Conservation (phyloP, 1,284 basidiomycete species). For the Ganoderma meredithae region DNA sequence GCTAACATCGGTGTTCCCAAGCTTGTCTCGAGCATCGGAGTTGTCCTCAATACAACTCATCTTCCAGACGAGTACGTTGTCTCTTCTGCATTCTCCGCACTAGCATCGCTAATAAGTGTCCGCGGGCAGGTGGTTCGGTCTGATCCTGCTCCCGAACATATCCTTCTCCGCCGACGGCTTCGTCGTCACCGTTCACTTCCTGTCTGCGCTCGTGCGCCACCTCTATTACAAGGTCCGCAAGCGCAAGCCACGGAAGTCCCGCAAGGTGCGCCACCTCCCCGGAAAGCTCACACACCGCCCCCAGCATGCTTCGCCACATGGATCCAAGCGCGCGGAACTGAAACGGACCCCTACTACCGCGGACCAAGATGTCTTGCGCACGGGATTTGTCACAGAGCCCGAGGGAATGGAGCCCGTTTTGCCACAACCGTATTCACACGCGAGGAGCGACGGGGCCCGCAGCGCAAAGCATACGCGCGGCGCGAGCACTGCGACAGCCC, state of each 20-base stretch:
- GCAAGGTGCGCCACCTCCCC: not conserved
- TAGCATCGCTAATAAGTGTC: not conserved
- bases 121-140: conserved; percentile 64
- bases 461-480: not conserved
- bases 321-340: not conserved
- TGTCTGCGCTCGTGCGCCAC: conserved; percentile 23
- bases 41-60: conserved; percentile 49
- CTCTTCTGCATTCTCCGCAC: not conserved
- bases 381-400: not conserved
- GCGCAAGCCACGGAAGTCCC: not conserved
- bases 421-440: not conserved
- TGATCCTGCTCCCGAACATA: conserved; percentile 69
- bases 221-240: not conserved
- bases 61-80: conserved; percentile 58
- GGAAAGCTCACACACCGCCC: not conserved
- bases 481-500: not conserved
- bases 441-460: not conserved
- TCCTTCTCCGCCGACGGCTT: conserved; percentile 73
- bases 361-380: not conserved
- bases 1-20: conserved; percentile 34
- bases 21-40: conserved; percentile 70
- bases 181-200: conserved; percentile 62
- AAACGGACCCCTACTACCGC: not conserved
- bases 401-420: not conserved
- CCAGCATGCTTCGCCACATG: not conserved